Conservation (phyloP, 2,329 filamentous ascomycete species). For the Arthrobotrys iridis region DNA sequence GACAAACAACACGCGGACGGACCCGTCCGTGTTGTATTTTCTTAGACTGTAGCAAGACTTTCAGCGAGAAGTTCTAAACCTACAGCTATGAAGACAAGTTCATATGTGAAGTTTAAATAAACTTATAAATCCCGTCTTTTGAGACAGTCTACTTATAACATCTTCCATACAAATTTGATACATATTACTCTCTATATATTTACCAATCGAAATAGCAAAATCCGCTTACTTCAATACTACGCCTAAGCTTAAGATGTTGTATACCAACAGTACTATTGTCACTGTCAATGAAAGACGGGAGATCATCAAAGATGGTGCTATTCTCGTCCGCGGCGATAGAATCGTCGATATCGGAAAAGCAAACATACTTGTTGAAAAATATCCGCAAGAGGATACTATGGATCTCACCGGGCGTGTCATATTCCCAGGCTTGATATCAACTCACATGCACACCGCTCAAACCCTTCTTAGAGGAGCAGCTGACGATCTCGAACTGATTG, state of each 20-base stretch:
- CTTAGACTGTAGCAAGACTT: no score
- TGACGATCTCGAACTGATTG: slow-evolving; percentile 66
- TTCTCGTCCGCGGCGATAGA: slow-evolving; percentile 62
- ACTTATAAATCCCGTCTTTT: neutral
- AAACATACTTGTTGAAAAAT: slow-evolving; percentile 58
- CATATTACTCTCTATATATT: neutral
- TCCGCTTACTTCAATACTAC: neutral
- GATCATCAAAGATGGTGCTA: slow-evolving; percentile 65
- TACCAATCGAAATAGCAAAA: neutral
- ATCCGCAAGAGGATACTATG: slow-evolving; percentile 59
- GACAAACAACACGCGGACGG: slow-evolving; percentile 26
- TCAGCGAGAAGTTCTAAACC: no score
- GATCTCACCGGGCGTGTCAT: slow-evolving; percentile 64
- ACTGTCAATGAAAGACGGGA: slow-evolving; percentile 65
- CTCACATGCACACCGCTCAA: slow-evolving; percentile 66
- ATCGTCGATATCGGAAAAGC: slow-evolving; percentile 65
- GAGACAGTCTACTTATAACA: neutral
- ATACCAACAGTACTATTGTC: slow-evolving; percentile 66
- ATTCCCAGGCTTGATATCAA: slow-evolving; percentile 66
- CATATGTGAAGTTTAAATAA: neutral
- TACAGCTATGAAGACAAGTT: no score
- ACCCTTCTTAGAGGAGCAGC: slow-evolving; percentile 65
- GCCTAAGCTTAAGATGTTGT: slow-evolving; percentile 60
- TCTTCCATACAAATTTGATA: neutral
- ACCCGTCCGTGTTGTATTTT: slow-evolving; percentile 40